Evolutionary conservation across 2,329 filamentous ascomycete genomes (phyloP), one percentile per base, ranked within the genome.

Genomic region (Alternaria arbusti): DNA sequence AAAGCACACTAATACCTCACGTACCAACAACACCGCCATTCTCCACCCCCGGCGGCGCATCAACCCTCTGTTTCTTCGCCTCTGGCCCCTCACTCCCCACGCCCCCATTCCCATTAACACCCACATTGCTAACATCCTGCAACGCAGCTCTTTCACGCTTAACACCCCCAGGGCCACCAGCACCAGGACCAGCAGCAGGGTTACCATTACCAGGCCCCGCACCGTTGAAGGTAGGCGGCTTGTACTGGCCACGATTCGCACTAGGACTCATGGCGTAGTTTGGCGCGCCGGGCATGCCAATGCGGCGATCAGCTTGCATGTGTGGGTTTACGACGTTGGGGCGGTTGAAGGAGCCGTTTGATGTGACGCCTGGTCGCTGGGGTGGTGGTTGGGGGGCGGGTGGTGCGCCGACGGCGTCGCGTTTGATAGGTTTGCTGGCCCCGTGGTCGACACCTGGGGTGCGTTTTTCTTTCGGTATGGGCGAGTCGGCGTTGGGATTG

Each of bases 371-470:
- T 20, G 65, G 61, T 44, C 63, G 65, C 40, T 70, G 62, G 7
- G 65, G 54, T 25, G 64, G 51, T 23, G 61, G 68, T 47, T 63
- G 62, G 3, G 68, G 70, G 10, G 64, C 51, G 2, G 70, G 66
- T 1, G 71, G 70, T 10, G 67, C 68, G 10, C 66, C 66, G 40
- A 79, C 68, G 26, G 74, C 70, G 44, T 83, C 85, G 65, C 86
- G 87, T 5, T 86, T 86, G 2, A 97, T 82, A 0, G 94, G 93
- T 56, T 90, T 90, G 5, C 91, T 94, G 55, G 88, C 90, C 22
- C 83, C 89, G 74, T 96, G 93, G 73, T 97, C 93, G 43, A 97
- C 87, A 3, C 94, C 94, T 0, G 91, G 91, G 0, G 95, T 97
- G 76, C 95, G 94, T 57, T 78, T 63, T 3, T 65, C 93, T 88